Percentiles rank a stretch among this genome's conserved stretches.
phyloP scores from a whole-genome alignment of 2,329 filamentous ascomycete species.

The Fusarium austroafricanum region DNA sequence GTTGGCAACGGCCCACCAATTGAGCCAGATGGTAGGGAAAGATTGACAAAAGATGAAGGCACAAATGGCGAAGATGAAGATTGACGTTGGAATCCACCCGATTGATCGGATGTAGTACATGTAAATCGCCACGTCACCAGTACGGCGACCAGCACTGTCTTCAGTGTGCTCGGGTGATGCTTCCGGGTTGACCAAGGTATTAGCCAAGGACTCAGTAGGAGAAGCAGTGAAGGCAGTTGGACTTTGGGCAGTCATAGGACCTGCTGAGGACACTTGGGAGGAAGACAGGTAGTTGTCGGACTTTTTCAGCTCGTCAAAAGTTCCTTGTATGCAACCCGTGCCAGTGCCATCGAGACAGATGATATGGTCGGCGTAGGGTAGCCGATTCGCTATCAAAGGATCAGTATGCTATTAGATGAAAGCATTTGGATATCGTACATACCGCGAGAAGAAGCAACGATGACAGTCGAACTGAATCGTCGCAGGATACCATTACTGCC shows the following conservation, averaged over 20 bases:
- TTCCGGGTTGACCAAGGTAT: neutral
- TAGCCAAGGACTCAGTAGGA: neutral
- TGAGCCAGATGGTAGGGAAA: slow-evolving; percentile 47
- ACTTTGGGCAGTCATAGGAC: no score
- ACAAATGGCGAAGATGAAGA: slow-evolving; percentile 39
- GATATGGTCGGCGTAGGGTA: slow-evolving; percentile 31
- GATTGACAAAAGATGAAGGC: slow-evolving; percentile 43
- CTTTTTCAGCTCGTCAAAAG: slow-evolving; percentile 17
- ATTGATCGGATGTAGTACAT: slow-evolving; percentile 45
- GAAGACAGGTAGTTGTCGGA: slow-evolving; percentile 31
- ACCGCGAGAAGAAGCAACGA: slow-evolving; percentile 32
- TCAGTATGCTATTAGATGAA: neutral
- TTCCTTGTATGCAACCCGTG: slow-evolving; percentile 9
- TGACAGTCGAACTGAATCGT: slow-evolving; percentile 12
- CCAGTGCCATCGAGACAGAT: slow-evolving; percentile 23
- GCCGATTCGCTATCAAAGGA: slow-evolving; percentile 8
- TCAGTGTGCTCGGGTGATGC: slow-evolving; percentile 5
- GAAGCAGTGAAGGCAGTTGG: neutral
- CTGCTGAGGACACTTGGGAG: neutral
- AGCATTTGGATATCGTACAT: neutral
- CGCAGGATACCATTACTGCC: slow-evolving; percentile 41
- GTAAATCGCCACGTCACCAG: slow-evolving; percentile 37
- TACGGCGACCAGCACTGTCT: slow-evolving; percentile 25
- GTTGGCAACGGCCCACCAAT: slow-evolving; percentile 45
- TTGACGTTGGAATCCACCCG: slow-evolving; percentile 41